These are phyloP conservation scores for Agrostemma githago DNA, from an alignment of 148 eudicot species.

Conservation along the genomic window DNA sequence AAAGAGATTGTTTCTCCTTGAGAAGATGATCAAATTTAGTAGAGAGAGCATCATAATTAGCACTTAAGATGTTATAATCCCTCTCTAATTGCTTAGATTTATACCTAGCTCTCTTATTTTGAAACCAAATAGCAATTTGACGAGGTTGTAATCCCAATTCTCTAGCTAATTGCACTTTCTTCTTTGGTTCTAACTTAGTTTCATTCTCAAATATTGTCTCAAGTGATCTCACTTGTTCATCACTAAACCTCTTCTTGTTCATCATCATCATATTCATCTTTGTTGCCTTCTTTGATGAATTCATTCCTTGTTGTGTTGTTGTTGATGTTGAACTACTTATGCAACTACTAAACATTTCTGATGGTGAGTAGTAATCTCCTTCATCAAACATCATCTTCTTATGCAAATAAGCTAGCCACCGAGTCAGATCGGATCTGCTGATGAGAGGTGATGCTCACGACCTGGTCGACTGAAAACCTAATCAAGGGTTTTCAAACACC, in stretches of 20 bases:
- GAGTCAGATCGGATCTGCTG: too few species aligned
- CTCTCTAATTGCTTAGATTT: slow-evolving; percentile 59
- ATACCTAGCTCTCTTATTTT: slow-evolving; percentile 66
- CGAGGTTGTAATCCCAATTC: slow-evolving; percentile 58
- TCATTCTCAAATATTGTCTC: slow-evolving; percentile 52
- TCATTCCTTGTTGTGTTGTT: too few species aligned
- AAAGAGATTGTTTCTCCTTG: slow-evolving; percentile 47
- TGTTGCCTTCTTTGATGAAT: slow-evolving; percentile 27
- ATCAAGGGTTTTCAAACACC: too few species aligned
- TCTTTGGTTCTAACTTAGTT: slow-evolving; percentile 56
- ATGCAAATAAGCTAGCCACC: too few species aligned
- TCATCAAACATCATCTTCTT: slow-evolving; percentile 30
- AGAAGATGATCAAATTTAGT: slow-evolving; percentile 38
- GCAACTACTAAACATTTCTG: slow-evolving; percentile 27
- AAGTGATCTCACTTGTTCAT: slow-evolving; percentile 53
- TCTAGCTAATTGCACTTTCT: slow-evolving; percentile 54
- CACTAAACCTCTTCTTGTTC: slow-evolving; percentile 50
- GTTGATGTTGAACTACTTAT: slow-evolving; percentile 18
- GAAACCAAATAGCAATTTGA: slow-evolving; percentile 80
- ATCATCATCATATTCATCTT: slow-evolving; percentile 35
- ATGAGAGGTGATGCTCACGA: too few species aligned
- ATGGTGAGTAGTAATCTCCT: slow-evolving; percentile 30
- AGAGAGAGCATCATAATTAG: slow-evolving; percentile 44
- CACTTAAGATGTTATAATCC: slow-evolving; percentile 35
- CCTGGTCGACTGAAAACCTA: too few species aligned